phyloP scores from a whole-genome alignment of 305 asterid species.

The Fraxinus dipetala region DNA sequence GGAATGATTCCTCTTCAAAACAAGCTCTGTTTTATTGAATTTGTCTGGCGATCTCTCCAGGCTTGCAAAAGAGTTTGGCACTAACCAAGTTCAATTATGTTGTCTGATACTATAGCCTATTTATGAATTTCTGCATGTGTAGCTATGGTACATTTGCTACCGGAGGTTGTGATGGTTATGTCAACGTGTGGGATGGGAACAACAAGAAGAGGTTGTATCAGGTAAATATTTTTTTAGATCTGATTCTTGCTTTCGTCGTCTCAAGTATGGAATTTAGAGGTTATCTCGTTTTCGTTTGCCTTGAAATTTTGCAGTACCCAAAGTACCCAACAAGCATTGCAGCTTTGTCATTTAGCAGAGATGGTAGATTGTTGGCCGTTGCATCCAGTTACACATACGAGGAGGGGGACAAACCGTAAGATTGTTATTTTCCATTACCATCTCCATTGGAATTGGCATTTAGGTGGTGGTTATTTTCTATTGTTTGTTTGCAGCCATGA shows the following conservation, averaged over 20 bases:
- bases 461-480: not conserved
- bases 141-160: conserved; percentile 97
- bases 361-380: conserved; percentile 78
- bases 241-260: conserved; percentile 1
- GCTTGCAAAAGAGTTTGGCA: not conserved
- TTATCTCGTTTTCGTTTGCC: conserved; percentile 1
- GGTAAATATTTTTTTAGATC: conserved; percentile 39
- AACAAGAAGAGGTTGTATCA: conserved; percentile 95
- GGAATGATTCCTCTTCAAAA: not conserved
- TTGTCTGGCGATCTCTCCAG: not conserved
- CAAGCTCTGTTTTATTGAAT: not conserved
- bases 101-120: not conserved
- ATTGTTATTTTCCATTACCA: not conserved
- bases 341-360: conserved; percentile 89
- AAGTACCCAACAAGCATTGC: conserved; percentile 86
- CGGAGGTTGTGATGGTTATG: conserved; percentile 96
- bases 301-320: conserved; percentile 50
- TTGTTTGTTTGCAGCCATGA: conserved; percentile 57
- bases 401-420: conserved; percentile 89
- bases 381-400: conserved; percentile 95
- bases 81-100: not conserved
- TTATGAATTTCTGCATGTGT: conserved; percentile 22
- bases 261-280: not conserved
- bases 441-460: too few species aligned
- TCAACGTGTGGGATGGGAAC: conserved; percentile 96